phyloP scores from a whole-genome alignment of 1,139 yeast genomes.

The Taphrina populina region DNA sequence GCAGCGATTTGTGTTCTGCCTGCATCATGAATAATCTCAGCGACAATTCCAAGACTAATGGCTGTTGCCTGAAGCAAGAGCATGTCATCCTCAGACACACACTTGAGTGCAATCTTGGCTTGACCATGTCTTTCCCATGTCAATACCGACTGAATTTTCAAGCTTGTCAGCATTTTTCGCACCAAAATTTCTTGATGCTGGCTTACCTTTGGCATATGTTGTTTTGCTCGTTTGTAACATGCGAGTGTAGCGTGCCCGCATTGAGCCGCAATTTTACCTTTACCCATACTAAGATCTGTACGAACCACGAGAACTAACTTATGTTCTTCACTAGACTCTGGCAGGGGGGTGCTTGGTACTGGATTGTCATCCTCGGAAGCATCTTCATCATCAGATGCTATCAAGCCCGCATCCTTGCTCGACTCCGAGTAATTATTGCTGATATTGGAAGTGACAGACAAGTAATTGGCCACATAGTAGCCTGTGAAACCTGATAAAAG shows the following conservation, averaged over 20 bases:
- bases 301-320: conserved; percentile 78
- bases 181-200: no score
- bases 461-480: conserved; percentile 2
- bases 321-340: conserved; percentile 20
- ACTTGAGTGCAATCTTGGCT: conserved; percentile 90
- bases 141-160: conserved; percentile 54
- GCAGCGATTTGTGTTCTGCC: conserved; percentile 95
- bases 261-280: conserved; percentile 95
- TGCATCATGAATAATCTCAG: conserved; percentile 85
- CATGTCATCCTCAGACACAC: conserved; percentile 68
- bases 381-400: background rate
- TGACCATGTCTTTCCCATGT: conserved; percentile 82
- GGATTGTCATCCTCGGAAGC: conserved; percentile 11
- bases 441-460: background rate
- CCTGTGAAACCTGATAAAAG: conserved; percentile 1
- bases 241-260: conserved; percentile 97
- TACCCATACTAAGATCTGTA: conserved; percentile 85
- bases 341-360: background rate
- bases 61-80: conserved; percentile 79
- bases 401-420: background rate
- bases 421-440: background rate
- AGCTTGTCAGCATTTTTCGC: no score
- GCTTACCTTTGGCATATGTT: conserved; percentile 47
- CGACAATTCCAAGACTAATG: conserved; percentile 71
- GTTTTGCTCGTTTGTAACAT: conserved; percentile 68